Percentiles rank a stretch among this genome's conserved stretches.
These are phyloP conservation scores for Ascochyta viciae-villosae DNA, from an alignment of 2,329 filamentous ascomycete species.

Conservation along the genomic window DNA sequence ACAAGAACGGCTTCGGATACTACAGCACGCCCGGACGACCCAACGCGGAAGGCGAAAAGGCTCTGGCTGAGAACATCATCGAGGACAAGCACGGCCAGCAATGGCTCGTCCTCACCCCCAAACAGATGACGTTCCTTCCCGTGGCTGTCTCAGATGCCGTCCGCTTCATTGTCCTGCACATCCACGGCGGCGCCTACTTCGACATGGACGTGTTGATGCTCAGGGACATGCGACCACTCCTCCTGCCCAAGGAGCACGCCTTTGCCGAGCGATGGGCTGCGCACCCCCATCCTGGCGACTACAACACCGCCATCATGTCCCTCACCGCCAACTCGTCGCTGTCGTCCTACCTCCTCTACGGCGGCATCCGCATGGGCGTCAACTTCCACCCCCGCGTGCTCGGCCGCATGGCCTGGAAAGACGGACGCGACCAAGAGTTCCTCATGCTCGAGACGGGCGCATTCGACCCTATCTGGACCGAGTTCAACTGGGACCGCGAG, in stretches of 20 bases:
- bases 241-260: constrained; percentile 58
- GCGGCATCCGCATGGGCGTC: constrained; percentile 64
- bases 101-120: constrained; percentile 61
- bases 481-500: constrained; percentile 62
- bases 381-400: constrained; percentile 65
- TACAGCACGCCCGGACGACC: constrained; percentile 57
- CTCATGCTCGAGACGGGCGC: constrained; percentile 65
- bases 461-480: constrained; percentile 65
- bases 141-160: constrained; percentile 65
- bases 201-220: constrained; percentile 65
- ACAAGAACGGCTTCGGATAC: constrained; percentile 58
- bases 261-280: constrained; percentile 65
- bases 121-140: constrained; percentile 65
- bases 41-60: constrained; percentile 50
- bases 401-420: constrained; percentile 64
- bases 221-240: constrained; percentile 61
- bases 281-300: constrained; percentile 61
- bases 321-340: constrained; percentile 63
- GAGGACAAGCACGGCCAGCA: constrained; percentile 59
- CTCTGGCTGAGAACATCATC: constrained; percentile 60
- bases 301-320: constrained; percentile 65
- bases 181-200: constrained; percentile 62
- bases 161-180: constrained; percentile 62
- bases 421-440: constrained; percentile 61
- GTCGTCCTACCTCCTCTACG: constrained; percentile 62